Conservation (phyloP, 441 rosid genomes). For the Populus trichocarpa region DNA sequence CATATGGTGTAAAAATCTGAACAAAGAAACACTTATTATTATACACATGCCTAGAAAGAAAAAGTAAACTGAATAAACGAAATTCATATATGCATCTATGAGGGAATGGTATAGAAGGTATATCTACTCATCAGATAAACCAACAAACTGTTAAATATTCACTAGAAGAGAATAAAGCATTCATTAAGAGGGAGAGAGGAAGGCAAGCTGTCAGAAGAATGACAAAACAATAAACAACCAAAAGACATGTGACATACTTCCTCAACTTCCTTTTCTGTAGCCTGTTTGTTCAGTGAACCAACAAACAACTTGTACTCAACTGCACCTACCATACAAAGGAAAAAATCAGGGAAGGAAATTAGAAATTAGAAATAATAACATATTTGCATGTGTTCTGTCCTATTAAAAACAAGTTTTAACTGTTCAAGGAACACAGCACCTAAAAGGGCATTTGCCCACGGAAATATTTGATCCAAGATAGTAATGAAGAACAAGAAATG, state of each 20-base stretch:
- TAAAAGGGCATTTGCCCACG: neutral
- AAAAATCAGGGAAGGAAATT: constrained; percentile 13
- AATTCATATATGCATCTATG: neutral
- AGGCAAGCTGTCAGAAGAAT: neutral
- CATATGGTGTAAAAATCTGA: constrained; percentile 89
- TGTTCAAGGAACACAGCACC: neutral
- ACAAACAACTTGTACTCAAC: constrained; percentile 95
- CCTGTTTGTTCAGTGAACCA: constrained; percentile 94
- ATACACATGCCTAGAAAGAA: neutral
- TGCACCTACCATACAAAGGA: constrained; percentile 54
- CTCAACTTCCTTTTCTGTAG: constrained; percentile 92
- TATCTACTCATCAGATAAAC: neutral
- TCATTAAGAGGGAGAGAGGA: neutral
- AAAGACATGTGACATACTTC: constrained; percentile 51
- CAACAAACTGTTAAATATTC: neutral
- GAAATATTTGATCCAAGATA: constrained; percentile 4
- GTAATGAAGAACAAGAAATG: neutral
- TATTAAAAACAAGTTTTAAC: neutral
- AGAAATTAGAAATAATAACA: neutral
- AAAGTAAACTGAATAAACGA: neutral
- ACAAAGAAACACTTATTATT: constrained; percentile 15
- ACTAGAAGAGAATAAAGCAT: neutral
- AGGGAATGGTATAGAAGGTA: neutral
- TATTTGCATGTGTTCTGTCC: neutral
- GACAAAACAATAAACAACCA: constrained; percentile 13